phyloP scores from a whole-genome alignment of 768 basidiomycete genomes.

The Coprinellus aureogranulatus region DNA sequence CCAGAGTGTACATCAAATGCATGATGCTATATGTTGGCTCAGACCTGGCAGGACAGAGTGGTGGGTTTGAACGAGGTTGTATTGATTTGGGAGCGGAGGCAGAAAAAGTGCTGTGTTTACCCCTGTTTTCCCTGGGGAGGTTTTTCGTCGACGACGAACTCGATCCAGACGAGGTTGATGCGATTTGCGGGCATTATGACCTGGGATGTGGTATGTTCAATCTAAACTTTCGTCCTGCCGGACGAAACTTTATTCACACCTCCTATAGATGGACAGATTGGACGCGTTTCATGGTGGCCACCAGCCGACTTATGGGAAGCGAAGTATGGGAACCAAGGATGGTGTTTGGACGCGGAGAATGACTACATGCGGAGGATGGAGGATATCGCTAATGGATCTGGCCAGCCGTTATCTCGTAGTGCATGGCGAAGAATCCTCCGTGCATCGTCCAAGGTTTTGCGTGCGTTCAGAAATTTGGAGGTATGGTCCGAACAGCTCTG shows the following conservation, averaged over 20 bases:
- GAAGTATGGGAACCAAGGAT: background rate
- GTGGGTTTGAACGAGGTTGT: background rate
- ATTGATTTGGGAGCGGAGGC: background rate
- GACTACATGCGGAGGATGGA: too few relatives aligned
- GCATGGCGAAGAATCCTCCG: too few relatives aligned
- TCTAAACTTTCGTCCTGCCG: background rate
- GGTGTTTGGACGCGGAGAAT: background rate
- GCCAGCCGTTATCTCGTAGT: too few relatives aligned
- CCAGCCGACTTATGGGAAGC: background rate
- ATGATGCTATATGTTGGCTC: slow-evolving; percentile 42
- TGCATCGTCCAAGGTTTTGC: too few relatives aligned
- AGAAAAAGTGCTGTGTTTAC: background rate
- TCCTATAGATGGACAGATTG: background rate
- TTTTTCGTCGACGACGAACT: background rate
- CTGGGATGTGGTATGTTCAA: background rate
- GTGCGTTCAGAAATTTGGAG: too few relatives aligned
- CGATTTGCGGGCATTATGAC: background rate
- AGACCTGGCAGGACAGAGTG: background rate
- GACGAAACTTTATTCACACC: background rate
- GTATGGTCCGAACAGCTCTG: too few relatives aligned
- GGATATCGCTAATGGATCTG: too few relatives aligned
- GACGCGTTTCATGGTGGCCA: background rate
- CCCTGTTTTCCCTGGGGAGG: background rate
- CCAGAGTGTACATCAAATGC: slow-evolving; percentile 96
- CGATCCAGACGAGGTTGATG: background rate